Base-by-base conservation (phyloP, 306 rosid genomes). In the Ceratonia siliqua region DNA sequence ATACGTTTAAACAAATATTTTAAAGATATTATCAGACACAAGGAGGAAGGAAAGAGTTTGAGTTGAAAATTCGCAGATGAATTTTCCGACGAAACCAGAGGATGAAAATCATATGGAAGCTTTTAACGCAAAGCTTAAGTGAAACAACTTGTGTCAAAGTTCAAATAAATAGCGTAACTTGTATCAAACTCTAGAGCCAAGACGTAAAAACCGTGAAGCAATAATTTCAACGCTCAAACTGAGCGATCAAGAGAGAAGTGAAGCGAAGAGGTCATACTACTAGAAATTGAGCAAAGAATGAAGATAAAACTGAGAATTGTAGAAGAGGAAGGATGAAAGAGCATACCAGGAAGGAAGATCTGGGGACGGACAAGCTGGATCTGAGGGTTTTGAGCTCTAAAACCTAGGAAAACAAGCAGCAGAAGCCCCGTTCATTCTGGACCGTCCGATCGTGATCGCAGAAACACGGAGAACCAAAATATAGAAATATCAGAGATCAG, bases 361-460 rank as follows among this genome's bases (percentile, higher is more conserved):
- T 22, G 55, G 73, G 58, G 56, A 58, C 75, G 38, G 58, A 62
- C 54, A 69, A 55, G 45, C 41, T 70, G 75, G 89, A 87, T 89
- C 89, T 85, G 89, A 70, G 49, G 56, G 71, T 63, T 81, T 85
- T 33, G 48, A 67, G 65, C 70, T 73, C 89, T 79, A 79, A 81
- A 89, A 82, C 87, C 79, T 62, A 62, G 43, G 57, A 54, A 77
- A 79, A 78, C 70, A 68, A 68, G 85, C 56, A 69, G 75, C 7
- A 71, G 5, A 62, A 75, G 52, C 81, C 45, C 84, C 86, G 73
- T 77, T 55, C 89, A 87, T 85, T 83, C 0, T 85, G 81, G 78
- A 79, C 94, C 91, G 91, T 87, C 77, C 62, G 94, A 89, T 89
- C 81, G 58, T 80, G 89, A 89, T 84, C 89, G 86, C 56, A 43